Conservation (phyloP, 2,329 filamentous ascomycete genomes). For the Colletotrichum tropicale region DNA sequence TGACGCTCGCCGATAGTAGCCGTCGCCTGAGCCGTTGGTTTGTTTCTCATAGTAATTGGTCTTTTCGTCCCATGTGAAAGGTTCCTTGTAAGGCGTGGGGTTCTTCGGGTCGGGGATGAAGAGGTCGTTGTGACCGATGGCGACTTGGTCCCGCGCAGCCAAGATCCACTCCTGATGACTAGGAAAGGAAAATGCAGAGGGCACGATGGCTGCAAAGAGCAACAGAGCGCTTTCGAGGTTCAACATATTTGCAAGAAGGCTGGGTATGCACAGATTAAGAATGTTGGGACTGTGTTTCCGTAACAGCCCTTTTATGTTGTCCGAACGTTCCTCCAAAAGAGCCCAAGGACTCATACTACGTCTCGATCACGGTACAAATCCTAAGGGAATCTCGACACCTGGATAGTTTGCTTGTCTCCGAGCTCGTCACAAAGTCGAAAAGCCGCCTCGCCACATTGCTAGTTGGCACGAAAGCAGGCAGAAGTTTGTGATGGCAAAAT, state of each 20-base stretch:
- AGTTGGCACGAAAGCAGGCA: not conserved
- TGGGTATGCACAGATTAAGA: not conserved
- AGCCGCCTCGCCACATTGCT: not conserved
- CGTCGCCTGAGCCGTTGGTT: not conserved
- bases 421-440: not conserved
- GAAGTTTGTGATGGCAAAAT: not conserved
- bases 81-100: not conserved
- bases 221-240: not conserved
- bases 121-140: not conserved
- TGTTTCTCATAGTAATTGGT: not conserved
- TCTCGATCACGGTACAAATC: not conserved
- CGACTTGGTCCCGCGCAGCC: not conserved
- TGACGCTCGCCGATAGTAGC: not conserved
- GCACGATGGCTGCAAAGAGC: not conserved
- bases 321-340: not conserved
- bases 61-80: not conserved
- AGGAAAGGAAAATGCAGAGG: not conserved
- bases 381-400: not conserved
- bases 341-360: not conserved
- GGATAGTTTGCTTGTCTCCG: not conserved
- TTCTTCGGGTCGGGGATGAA: not conserved
- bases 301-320: not conserved
- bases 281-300: not conserved
- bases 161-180: not conserved
- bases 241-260: not conserved